phyloP scores from a whole-genome alignment of 2,329 filamentous ascomycete genomes.

The Cladobotryum mycophilum region DNA sequence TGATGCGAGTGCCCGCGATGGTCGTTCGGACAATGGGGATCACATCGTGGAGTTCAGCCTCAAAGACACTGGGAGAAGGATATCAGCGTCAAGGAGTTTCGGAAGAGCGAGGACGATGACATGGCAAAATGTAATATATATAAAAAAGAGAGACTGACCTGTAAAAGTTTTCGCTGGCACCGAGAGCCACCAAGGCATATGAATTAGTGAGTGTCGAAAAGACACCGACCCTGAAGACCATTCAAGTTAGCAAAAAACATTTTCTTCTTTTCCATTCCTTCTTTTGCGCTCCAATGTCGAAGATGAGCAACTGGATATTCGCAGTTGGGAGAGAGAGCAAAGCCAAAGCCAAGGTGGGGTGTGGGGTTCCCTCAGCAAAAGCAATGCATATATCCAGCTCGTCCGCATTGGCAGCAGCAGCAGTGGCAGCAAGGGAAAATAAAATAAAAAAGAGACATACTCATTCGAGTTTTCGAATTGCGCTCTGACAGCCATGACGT shows the following conservation, averaged over 20 bases:
- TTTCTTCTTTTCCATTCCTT: too few species aligned
- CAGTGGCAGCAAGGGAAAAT: neutral
- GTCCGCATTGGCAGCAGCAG: neutral
- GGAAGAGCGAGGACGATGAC: neutral
- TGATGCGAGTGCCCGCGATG: slow-evolving; percentile 92
- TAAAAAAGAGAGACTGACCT: slow-evolving; percentile 50
- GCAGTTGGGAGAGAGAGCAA: too few species aligned
- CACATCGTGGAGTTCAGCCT: slow-evolving; percentile 93
- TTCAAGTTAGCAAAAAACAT: slow-evolving; percentile 7
- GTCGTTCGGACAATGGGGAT: slow-evolving; percentile 96
- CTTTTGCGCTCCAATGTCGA: too few species aligned
- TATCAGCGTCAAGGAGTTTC: neutral
- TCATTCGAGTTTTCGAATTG: slow-evolving; percentile 90
- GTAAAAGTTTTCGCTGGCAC: slow-evolving; percentile 98
- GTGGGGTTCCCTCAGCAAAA: too few species aligned
- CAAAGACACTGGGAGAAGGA: slow-evolving; percentile 68
- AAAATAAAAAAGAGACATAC: slow-evolving; percentile 45
- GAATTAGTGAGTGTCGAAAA: slow-evolving; percentile 96
- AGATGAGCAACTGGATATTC: too few species aligned
- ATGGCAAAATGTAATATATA: neutral
- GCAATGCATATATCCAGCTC: too few species aligned
- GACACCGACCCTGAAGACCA: slow-evolving; percentile 71
- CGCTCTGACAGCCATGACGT: slow-evolving; percentile 59
- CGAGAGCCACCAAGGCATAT: slow-evolving; percentile 89
- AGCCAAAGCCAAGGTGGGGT: too few species aligned